Conservation (phyloP, 2,329 filamentous ascomycete species). For the Clonostachys sp. region DNA sequence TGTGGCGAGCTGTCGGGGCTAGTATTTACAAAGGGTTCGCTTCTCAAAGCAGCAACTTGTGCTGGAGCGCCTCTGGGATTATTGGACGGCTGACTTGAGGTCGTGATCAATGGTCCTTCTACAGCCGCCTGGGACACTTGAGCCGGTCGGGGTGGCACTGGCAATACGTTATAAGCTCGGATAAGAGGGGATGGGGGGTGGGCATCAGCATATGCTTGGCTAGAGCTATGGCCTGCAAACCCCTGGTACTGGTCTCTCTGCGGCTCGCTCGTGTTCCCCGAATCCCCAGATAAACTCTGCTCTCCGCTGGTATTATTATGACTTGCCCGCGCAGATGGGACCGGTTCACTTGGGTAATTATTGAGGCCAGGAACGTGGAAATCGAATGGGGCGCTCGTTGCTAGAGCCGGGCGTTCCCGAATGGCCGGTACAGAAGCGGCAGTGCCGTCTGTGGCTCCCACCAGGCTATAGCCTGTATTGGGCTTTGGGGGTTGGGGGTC, state of each 20-base stretch:
- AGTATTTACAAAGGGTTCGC: conserved; percentile 39
- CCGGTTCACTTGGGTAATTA: conserved; percentile 11
- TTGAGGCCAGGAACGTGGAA: conserved; percentile 22
- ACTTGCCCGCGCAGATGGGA: conserved; percentile 3
- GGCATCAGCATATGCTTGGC: conserved; percentile 16
- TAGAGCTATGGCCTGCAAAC: not conserved
- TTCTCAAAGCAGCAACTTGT: conserved; percentile 54
- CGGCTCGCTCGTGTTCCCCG: conserved; percentile 18
- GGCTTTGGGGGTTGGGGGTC: not conserved
- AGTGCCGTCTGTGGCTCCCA: conserved; percentile 3
- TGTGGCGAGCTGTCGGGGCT: conserved; percentile 59
- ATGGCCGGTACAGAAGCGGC: not conserved
- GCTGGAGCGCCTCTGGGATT: conserved; percentile 29
- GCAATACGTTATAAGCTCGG: conserved; percentile 68
- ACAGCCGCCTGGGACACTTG: conserved; percentile 58
- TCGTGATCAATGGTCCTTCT: conserved; percentile 14
- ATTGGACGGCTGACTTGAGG: conserved; percentile 8
- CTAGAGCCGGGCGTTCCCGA: not conserved
- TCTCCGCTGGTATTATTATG: conserved; percentile 26
- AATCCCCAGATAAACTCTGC: conserved; percentile 35
- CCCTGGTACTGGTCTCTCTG: no score
- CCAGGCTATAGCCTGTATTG: conserved; percentile 2
- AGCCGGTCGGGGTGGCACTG: conserved; percentile 70
- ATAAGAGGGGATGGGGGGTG: conserved; percentile 57
- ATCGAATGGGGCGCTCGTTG: not conserved